Evolutionary conservation across 176 grass and related monocot genomes (phyloP), one percentile per base, ranked within the genome.

Genomic region (Aegilops longissima): DNA sequence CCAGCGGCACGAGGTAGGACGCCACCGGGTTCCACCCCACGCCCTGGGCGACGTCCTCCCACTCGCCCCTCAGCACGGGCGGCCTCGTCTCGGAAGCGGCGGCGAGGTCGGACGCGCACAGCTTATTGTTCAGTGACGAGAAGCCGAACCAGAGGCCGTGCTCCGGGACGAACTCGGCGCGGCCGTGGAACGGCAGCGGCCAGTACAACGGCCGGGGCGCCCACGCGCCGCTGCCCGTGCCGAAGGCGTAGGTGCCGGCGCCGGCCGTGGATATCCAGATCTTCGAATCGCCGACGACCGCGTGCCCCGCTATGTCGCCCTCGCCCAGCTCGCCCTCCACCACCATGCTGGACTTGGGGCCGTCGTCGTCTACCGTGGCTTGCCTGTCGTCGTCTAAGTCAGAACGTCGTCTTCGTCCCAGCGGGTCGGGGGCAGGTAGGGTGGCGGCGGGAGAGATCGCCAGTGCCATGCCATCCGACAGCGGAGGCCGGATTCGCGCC

Each of bases 81-180:
- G 66, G 66, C 17, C 8, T 70, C 31, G 35, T 36, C 16, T 33
- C 66, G 7, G 7, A 70, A 0, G 66, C 33, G 31, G 16, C 66
- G 33, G 31, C 33, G 31, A 21, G 66, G 66, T 70, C 66, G 35
- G 6, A 36, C 5, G 35, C 35, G 35, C 35, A 36, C 5, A 36
- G 7, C 16, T 3, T 8, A 3, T 36, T 21, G 16, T 36, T 34
- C 17, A 21, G 17, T 17, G 33, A 70, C 66, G 17, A 70, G 68
- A 71, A 23, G 66, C 66, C 66, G 31, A 69, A 69, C 66, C 66
- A 71, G 69, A 71, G 69, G 35, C 35, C 69, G 35, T 39, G 69
- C 35, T 40, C 35, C 9, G 69, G 69, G 4, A 40, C 34, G 20
- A 40, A 40, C 16, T 69, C 31, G 31, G 31, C 73, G 74, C 27